Evolutionary conservation across 345 rosid genomes (phyloP), one percentile per base, ranked within the genome.

Genomic region (Brassica carinata): DNA sequence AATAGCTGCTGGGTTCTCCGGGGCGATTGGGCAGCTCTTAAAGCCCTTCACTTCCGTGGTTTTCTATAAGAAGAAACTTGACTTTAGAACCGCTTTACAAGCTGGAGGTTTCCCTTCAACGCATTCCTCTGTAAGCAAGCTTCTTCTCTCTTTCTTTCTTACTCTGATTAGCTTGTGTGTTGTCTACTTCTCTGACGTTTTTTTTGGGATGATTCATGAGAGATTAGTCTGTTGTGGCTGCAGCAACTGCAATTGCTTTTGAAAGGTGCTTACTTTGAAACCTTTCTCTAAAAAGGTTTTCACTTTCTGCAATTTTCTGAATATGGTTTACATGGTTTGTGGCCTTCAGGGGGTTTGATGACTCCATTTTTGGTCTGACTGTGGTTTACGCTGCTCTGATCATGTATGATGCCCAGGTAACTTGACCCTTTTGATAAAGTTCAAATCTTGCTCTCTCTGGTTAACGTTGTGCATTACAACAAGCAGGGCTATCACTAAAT

Each of bases 81-180:
- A 94, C 75, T 83, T 88, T 65, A 88, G 66, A 84, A 59, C 86
- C 65, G 85, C 88, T 2, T 45, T 91, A 34, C 92, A 83, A 69
- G 87, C 98, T 61, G 98, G 98, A 5, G 98, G 98, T 30, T 92
- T 92, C 87, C 98, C 98, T 81, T 94, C 98, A 55, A 85, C 97
- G 38, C 97, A 94, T 87, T 94, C 98, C 0, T 82, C 85, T 64
- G 81, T 82, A 77, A 73, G 78, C 33, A 77, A 73, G 78, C 31
- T 66, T 27, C 65, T 38, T 64, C n/a, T 40, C 17, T 48, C 15
- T 48, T 13, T 48, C 19, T 15, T 11, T 69, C 7, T 45, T 18
- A 17, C 26, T 23, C 26, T 23, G 26, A 23, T 23, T 51, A 5
- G 48, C 18, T 55, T 63, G 71, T 58, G 53, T 36, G 23, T 55